phyloP scores from a whole-genome alignment of 306 rosid genomes.

The Cucumis cinereus region DNA sequence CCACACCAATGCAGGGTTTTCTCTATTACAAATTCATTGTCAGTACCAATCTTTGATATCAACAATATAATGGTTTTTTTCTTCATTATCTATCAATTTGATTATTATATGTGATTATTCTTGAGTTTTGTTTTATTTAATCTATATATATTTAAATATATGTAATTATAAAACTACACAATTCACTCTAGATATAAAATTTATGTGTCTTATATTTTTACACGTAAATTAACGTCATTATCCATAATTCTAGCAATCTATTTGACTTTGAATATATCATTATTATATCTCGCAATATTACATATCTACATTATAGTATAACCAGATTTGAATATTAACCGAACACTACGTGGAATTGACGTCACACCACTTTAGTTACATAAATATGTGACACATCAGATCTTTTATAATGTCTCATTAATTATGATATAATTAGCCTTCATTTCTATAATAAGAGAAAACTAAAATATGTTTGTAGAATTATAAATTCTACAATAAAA shows the following conservation, averaged over 20 bases:
- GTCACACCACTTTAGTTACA: too few species aligned
- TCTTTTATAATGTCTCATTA: too few species aligned
- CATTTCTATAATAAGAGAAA: too few species aligned
- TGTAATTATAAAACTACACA: not conserved
- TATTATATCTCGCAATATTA: not conserved
- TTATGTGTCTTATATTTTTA: not conserved
- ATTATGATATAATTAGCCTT: too few species aligned
- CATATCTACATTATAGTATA: not conserved
- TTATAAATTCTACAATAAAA: too few species aligned
- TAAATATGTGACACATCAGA: too few species aligned
- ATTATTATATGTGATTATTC: not conserved
- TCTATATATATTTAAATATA: not conserved
- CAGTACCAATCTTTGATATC: too few species aligned
- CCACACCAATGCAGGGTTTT: too few species aligned
- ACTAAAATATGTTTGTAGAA: too few species aligned
- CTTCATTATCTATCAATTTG: not conserved
- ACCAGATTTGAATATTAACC: not conserved
- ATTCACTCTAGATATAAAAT: not conserved
- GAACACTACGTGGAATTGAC: too few species aligned
- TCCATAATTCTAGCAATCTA: not conserved
- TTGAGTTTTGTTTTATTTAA: not conserved
- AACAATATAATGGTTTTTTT: too few species aligned
- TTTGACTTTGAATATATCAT: not conserved
- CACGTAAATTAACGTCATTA: not conserved
- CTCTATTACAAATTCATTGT: too few species aligned